Evolutionary conservation across 2,329 filamentous ascomycete species (phyloP), one percentile per base, ranked within the genome.

Genomic region (Trichophyton schoenleinii): DNA sequence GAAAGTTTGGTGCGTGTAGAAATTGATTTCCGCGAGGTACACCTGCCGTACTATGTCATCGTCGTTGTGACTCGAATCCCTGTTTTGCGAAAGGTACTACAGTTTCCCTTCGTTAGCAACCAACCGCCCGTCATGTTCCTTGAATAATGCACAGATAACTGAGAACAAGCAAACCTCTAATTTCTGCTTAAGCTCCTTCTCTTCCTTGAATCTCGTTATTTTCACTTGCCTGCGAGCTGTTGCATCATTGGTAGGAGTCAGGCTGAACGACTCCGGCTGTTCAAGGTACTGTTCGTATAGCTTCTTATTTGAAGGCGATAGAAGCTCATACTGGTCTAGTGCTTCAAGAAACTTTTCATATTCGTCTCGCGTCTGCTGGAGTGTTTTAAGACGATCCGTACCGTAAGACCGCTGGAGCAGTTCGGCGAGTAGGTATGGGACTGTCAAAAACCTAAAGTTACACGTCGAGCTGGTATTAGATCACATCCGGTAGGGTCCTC

Each of bases 11-110:
- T 96, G 89, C 2, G 86, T 82, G 68, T 82, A 84, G 65, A 91
- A 85, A 18, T 82, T 78, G 49, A 96, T 77, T 66, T 89, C 85
- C 0, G 91, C 85, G 31, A 96, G 78, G 69, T 95, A 85, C 34
- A 95, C 79, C 64, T 88, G 82, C 57, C 94, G 85, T 13, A 91
- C 81, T n/a, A 87, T 81, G 67, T 91, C 88, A 61, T 99, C 94
- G 68, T 97, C 94, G 53, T 86, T 84, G 63, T 87, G 84, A 11
- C 84, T 74, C 8, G 81, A 77, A 44, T 75, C 78, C 53, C 83
- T 81, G 63, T 87, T 84, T 64, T 80, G 77, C 46, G 79, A 77
- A 18, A 86, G 75, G 67, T 85, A 83, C 76, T 87, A 72, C 46
- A 44, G 25, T 41, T 53, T 59, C 52, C 46, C 42, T 31, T 28